Base-by-base conservation (phyloP, 352 stramenopile genomes). In the Phytophthora fragariaefolia region DNA sequence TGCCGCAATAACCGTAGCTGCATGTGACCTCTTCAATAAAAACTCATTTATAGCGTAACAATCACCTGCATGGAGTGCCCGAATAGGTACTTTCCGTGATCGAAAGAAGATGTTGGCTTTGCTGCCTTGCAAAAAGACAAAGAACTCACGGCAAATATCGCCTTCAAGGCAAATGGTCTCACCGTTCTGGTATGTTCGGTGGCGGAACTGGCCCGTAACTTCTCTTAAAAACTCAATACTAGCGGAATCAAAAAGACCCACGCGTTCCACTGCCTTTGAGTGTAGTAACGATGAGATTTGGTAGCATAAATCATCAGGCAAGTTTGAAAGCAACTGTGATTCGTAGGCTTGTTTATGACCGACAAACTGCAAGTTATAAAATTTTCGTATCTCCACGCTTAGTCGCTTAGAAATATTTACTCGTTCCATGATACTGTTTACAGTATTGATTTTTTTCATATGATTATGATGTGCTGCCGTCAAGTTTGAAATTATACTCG, bases 281-380 rank as follows among this genome's bases (percentile, higher is more conserved):
- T 92, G 83, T 20, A 90, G 46, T 9, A 84, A 69, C 10, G 81
- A 62, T 24, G 83, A 89, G 56, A 92, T 90, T 32, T 78, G 69
- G 48, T 90, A 79, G 13, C 80, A 73, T 2, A 92, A 50, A 38
- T 86, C 75, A 20, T 86, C 61, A 1, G 83, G 83, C 4, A 92
- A 49, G 13, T 85, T 58, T 10, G 63, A 69, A 2, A 92, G 57
- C 8, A 92, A 57, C 17, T 83, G 72, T 2, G 73, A 74, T 42
- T 92, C 83, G 4, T 77, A 90, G 7, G 81, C 75, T 4, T 83
- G 75, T 23, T 89, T 79, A 28, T 88, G 77, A 17, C 79, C 76
- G 24, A 87, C 76, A 48, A 86, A 85, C 56, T 92, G 81, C 46
- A 89, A 77, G 36, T 92, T 77, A 54, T 92, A 92, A 46, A 80